Evolutionary conservation across 352 stramenopile species (phyloP).

Genomic region (Phytophthora sansomeana): DNA sequence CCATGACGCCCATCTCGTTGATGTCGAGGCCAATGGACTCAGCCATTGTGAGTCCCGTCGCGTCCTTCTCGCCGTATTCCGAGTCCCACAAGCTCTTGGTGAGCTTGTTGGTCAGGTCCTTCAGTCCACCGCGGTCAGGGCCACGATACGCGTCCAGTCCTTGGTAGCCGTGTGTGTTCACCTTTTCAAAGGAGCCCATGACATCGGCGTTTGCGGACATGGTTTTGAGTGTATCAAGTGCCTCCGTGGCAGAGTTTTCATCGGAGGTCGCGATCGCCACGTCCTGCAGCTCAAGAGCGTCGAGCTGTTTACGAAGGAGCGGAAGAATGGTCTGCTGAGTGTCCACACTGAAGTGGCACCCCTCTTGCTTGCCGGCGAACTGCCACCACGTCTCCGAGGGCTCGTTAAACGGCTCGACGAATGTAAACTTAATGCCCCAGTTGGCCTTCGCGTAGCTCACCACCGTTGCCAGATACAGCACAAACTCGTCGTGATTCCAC

Average conservation of each 20-base stretch:
- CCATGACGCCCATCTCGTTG: slow-evolving; percentile 67
- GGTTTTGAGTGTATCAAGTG: slow-evolving; percentile 39
- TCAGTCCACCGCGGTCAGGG: slow-evolving; percentile 39
- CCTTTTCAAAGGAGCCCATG: slow-evolving; percentile 44
- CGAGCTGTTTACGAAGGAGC: slow-evolving; percentile 50
- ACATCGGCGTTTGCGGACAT: slow-evolving; percentile 35
- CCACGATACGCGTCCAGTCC: slow-evolving; percentile 58
- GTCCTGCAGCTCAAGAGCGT: slow-evolving; percentile 38
- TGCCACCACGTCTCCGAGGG: slow-evolving; percentile 58
- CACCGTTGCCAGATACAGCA: slow-evolving; percentile 54
- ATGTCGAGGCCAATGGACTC: slow-evolving; percentile 74
- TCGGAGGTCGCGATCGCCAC: slow-evolving; percentile 55
- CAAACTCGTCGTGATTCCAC: slow-evolving; percentile 59
- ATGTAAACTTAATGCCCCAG: slow-evolving; percentile 59
- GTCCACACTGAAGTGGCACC: slow-evolving; percentile 56
- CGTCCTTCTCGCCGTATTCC: slow-evolving; percentile 62
- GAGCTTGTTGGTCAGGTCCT: slow-evolving; percentile 39
- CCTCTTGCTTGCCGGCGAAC: slow-evolving; percentile 59
- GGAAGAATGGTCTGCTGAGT: slow-evolving; percentile 49
- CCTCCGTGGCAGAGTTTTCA: slow-evolving; percentile 56
- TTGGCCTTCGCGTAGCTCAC: slow-evolving; percentile 47
- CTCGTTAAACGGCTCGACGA: slow-evolving; percentile 70
- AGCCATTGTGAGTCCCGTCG: slow-evolving; percentile 57
- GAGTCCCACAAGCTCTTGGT: slow-evolving; percentile 66
- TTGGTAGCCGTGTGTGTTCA: slow-evolving; percentile 68